phyloP scores from a whole-genome alignment of 2,329 filamentous ascomycete genomes.

The Diplodia seriata region DNA sequence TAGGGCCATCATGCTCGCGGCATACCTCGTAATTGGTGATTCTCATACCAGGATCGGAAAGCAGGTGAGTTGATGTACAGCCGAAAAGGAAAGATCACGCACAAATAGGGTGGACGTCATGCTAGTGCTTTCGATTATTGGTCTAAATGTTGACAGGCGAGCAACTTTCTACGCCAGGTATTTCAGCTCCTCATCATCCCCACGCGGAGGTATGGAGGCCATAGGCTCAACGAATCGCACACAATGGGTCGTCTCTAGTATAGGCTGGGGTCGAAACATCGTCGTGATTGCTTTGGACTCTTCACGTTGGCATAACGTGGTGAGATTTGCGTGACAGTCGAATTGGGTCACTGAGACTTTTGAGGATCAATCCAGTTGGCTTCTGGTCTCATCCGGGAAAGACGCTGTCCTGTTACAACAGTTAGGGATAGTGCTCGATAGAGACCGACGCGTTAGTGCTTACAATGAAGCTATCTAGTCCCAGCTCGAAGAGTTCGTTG shows the following conservation, averaged over 20 bases:
- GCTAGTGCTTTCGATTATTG: not conserved
- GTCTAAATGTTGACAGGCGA: not conserved
- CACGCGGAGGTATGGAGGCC: not conserved
- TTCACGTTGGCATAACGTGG: not conserved
- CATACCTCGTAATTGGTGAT: not conserved
- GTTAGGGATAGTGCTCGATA: slow-evolving; percentile 1
- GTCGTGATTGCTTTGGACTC: not conserved
- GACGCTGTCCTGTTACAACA: slow-evolving; percentile 15
- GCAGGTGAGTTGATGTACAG: not conserved
- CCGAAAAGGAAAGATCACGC: not conserved
- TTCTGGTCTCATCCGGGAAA: slow-evolving; percentile 8
- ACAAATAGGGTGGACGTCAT: not conserved
- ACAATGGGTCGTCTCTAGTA: not conserved
- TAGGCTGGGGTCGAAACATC: too few species aligned
- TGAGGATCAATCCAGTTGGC: not conserved
- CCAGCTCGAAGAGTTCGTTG: slow-evolving; percentile 70
- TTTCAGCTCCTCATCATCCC: not conserved
- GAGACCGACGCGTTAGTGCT: not conserved
- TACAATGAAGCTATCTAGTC: slow-evolving; percentile 71
- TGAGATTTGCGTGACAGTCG: not conserved
- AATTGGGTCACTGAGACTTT: not conserved
- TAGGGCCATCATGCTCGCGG: too few species aligned
- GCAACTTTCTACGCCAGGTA: not conserved
- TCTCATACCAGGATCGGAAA: not conserved
- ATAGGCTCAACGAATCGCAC: not conserved